Conservation (phyloP, 441 rosid species). For the Mallotus repandus region DNA sequence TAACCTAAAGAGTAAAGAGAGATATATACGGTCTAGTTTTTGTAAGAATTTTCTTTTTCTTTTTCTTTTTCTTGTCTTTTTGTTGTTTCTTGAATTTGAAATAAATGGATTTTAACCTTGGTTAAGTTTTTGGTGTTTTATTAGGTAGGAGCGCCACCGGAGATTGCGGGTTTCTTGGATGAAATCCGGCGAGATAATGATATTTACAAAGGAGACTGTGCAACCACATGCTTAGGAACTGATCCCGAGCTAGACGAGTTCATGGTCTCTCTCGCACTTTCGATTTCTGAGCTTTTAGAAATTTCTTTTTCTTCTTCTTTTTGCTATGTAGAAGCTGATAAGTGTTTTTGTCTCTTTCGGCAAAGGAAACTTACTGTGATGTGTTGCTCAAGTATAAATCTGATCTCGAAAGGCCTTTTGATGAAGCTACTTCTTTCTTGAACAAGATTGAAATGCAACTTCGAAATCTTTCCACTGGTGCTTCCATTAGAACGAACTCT, state of each 20-base stretch:
- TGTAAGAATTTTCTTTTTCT: background rate
- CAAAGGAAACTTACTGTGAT: constrained; percentile 75
- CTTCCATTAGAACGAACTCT: constrained; percentile 43
- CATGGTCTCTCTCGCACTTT: constrained; percentile 37
- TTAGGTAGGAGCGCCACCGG: constrained; percentile 94
- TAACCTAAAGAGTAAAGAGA: background rate
- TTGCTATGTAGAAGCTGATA: background rate
- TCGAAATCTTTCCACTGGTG: constrained; percentile 63
- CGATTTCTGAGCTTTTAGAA: background rate
- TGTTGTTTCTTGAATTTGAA: background rate
- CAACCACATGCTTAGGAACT: constrained; percentile 48
- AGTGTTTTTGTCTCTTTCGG: background rate
- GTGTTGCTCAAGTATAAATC: constrained; percentile 73
- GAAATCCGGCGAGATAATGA: constrained; percentile 62
- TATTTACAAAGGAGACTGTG: constrained; percentile 37
- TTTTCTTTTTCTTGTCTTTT: background rate
- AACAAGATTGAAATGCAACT: constrained; percentile 87
- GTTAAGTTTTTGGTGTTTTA: too few species aligned
- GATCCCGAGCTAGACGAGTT: constrained; percentile 95
- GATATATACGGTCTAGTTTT: background rate
- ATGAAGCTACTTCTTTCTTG: constrained; percentile 75
- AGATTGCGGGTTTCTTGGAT: constrained; percentile 62
- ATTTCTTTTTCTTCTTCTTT: background rate
- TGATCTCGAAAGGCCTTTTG: constrained; percentile 86
- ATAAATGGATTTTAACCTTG: background rate